A percentile compares a stretch with the other conserved stretches of the same genome.
Evolutionary conservation across 148 eudicot genomes (phyloP).

Genomic region (Hydrangea macrophylla): DNA sequence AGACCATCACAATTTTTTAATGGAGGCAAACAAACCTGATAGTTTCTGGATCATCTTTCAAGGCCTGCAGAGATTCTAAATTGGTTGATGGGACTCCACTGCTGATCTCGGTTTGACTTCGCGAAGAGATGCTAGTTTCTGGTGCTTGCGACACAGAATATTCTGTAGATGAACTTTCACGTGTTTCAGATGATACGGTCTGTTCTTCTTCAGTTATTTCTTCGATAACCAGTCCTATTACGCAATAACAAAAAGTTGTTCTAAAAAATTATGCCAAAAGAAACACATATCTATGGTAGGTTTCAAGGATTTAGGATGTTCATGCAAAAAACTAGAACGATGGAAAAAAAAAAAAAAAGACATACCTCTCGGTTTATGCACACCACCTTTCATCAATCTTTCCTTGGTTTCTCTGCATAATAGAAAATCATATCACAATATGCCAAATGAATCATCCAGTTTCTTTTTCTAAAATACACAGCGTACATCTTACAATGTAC

Average conservation of each 20-base stretch:
- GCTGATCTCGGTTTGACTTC: constrained; percentile 26
- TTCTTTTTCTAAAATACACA: not conserved
- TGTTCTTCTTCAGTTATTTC: constrained; percentile 77
- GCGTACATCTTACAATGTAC: not conserved
- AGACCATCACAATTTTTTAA: not conserved
- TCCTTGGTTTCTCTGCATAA: constrained; percentile 60
- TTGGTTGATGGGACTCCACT: constrained; percentile 37
- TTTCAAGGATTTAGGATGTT: not conserved
- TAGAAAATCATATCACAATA: constrained; percentile 3
- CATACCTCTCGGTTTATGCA: constrained; percentile 51
- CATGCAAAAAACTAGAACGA: not conserved
- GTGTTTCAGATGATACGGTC: constrained; percentile 28
- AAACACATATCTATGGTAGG: constrained; percentile 10
- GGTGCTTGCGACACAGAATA: constrained; percentile 29
- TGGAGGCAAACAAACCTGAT: constrained; percentile 45
- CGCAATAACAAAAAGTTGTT: constrained; percentile 10
- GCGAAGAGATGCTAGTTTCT: constrained; percentile 33
- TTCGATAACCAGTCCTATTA: constrained; percentile 76
- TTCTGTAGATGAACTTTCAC: constrained; percentile 29
- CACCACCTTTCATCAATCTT: constrained; percentile 41
- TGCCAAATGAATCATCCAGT: constrained; percentile 1
- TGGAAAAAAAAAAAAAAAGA: constrained; percentile 7
- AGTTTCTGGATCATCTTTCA: constrained; percentile 82
- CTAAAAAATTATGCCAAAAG: constrained; percentile 9
- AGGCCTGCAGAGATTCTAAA: constrained; percentile 46